A percentile compares a stretch with the other conserved stretches of the same genome.
Evolutionary conservation across 2,329 filamentous ascomycete genomes (phyloP).

Genomic region (Talaromyces sp.): DNA sequence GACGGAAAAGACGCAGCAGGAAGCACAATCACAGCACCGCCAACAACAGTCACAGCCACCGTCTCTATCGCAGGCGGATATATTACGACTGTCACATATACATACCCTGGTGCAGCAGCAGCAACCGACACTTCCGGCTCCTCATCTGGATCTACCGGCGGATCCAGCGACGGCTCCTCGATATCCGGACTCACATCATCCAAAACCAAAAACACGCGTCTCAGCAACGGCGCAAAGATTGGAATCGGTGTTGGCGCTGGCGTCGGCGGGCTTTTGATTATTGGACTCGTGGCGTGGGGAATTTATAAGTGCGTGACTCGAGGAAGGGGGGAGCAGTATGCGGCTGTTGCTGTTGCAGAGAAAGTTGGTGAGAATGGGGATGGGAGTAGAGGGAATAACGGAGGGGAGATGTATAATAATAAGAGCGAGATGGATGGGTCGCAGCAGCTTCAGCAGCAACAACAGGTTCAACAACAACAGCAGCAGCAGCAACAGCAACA

Average conservation of each 20-base stretch:
- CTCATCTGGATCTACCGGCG: neutral
- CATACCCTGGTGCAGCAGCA: neutral
- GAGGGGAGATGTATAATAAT: neutral
- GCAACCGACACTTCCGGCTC: neutral
- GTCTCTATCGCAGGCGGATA: neutral
- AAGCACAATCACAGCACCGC: neutral
- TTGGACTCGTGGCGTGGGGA: neutral
- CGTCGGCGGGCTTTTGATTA: conserved; percentile 3
- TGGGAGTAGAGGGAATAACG: neutral
- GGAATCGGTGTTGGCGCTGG: conserved; percentile 8
- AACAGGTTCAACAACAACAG: neutral
- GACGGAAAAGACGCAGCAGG: neutral
- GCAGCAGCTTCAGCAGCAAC: conserved; percentile 1
- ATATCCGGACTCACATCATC: neutral
- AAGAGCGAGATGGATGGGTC: conserved; percentile 6
- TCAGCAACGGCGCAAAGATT: conserved; percentile 9
- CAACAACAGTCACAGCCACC: conserved; percentile 1
- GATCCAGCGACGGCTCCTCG: neutral
- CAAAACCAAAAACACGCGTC: neutral
- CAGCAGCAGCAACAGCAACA: neutral
- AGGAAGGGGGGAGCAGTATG: neutral
- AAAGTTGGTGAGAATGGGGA: neutral
- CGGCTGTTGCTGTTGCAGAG: neutral
- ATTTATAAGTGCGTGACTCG: conserved; percentile 1
- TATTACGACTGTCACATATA: conserved; percentile 3